A percentile compares a stretch with the other conserved stretches of the same genome.
phyloP scores from a whole-genome alignment of 805 yeast species.

The Saccharomycopsis oosterbeekiorum region DNA sequence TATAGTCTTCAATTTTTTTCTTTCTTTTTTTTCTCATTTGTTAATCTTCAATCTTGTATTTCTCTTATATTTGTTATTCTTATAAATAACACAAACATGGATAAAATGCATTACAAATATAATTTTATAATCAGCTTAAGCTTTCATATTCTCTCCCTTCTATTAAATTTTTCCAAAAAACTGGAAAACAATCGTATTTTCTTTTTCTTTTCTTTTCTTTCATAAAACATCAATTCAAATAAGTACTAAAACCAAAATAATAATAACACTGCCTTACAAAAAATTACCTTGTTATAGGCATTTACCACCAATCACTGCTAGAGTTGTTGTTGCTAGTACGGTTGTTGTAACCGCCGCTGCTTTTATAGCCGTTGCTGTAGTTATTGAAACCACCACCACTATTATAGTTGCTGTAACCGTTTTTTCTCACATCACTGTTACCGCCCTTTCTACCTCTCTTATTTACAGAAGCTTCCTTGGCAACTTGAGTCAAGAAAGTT shows the following conservation, averaged over 20 bases:
- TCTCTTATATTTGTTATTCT: not conserved
- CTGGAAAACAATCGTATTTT: not conserved
- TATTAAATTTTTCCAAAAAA: not conserved
- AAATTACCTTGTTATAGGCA: not conserved
- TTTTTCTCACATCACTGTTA: constrained; percentile 43
- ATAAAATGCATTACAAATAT: not conserved
- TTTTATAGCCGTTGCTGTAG: constrained; percentile 29
- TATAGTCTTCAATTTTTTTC: not conserved
- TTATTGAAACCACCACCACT: constrained; percentile 45
- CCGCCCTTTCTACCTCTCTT: constrained; percentile 36
- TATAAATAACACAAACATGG: not conserved
- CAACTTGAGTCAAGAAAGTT: constrained; percentile 66
- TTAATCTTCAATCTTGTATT: not conserved
- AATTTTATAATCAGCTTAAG: not conserved
- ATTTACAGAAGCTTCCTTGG: constrained; percentile 62
- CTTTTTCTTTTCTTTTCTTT: not conserved
- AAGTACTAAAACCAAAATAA: not conserved
- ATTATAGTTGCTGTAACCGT: constrained; percentile 22
- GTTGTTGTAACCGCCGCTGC: constrained; percentile 30
- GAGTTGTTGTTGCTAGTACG: constrained; percentile 24
- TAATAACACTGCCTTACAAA: not conserved
- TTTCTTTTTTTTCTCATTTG: not conserved
- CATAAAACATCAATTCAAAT: not conserved
- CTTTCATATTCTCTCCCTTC: not conserved
- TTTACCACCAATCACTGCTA: constrained; percentile 12